phyloP scores from a whole-genome alignment of 1,284 basidiomycete genomes.

The Amylostereum areolatum region DNA sequence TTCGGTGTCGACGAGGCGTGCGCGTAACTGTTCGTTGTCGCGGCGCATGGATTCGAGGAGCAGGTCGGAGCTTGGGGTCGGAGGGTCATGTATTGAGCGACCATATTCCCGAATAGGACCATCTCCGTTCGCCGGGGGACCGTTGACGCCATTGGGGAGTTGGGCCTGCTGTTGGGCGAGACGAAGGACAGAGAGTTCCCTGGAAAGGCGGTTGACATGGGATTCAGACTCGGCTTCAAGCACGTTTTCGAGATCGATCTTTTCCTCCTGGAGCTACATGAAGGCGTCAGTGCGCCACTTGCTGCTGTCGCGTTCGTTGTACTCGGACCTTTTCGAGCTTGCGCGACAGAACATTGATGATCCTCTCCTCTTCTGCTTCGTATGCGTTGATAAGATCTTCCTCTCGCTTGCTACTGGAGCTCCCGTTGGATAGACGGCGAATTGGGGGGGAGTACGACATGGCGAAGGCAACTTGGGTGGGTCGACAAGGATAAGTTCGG shows the following conservation, averaged over 20 bases:
- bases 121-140: slow-evolving; percentile 19
- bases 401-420: slow-evolving; percentile 45
- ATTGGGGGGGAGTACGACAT: slow-evolving; percentile 64
- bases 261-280: slow-evolving; percentile 68
- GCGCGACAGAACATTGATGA: slow-evolving; percentile 72
- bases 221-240: slow-evolving; percentile 76
- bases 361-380: slow-evolving; percentile 82
- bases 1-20: slow-evolving; percentile 61
- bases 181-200: slow-evolving; percentile 63
- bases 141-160: slow-evolving; percentile 25
- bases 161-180: slow-evolving; percentile 40
- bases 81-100: slow-evolving; percentile 28
- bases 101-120: not conserved
- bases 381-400: slow-evolving; percentile 80
- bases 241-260: slow-evolving; percentile 73
- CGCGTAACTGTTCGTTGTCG: slow-evolving; percentile 70
- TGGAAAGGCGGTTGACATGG: slow-evolving; percentile 67
- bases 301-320: not conserved
- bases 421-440: slow-evolving; percentile 49
- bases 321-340: slow-evolving; percentile 72
- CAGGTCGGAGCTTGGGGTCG: slow-evolving; percentile 49
- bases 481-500: too few relatives aligned
- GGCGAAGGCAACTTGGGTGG: too few relatives aligned
- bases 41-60: slow-evolving; percentile 68
- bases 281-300: slow-evolving; percentile 5